Base-by-base conservation (phyloP, 441 rosid species). In the Bocquillonia castaneifolia region DNA sequence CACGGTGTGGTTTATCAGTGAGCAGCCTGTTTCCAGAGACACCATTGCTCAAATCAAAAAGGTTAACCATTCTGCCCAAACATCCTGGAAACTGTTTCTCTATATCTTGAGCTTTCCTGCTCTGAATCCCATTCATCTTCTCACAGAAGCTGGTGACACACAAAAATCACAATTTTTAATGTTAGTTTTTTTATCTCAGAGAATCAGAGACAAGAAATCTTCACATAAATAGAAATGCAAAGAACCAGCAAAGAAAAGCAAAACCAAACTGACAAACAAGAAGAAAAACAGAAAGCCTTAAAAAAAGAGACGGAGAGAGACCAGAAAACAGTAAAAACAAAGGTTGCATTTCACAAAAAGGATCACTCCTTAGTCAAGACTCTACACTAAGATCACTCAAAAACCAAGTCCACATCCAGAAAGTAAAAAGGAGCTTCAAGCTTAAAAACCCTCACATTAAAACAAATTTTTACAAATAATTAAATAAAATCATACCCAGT, bases 11-110 rank as follows among this genome's bases (percentile, higher is more conserved):
- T 66, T 82, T 86, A 72, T 88, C 91, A 0, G 85, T 84, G n/a
- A 93, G 96, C 70, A 88, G 75, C 86, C 79, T 81, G 76, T 88
- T 91, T 72, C 87, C 86, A 51, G 79, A 59, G 53, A 81, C 77
- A 40, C 86, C 88, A 0, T 86, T 73, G 74, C 82, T 81, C 69
- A 86, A 75, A 77, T 91, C 93, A 74, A 91, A 87, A 61, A 91
- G 79, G 82, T 86, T 93, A 23, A 85, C 93, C 93, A 89, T 89
- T 64, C 88, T 85, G 51, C 92, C 97, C 71, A 93, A 80, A 80
- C 93, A 91, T 81, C 99, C 95, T 53, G 95, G 87, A 77, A 83
- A 69, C 10, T 77, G 83, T 65, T 76, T 85, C 63, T 89, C 93
- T 31, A 75, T 65, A 60, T 77, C 76, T 26, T 75, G 86, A 66